Percentiles rank a stretch among this genome's conserved stretches.
These are phyloP conservation scores for Xanthoparmelia taractica DNA, from an alignment of 495 filamentous ascomycete species.

Conservation along the genomic window DNA sequence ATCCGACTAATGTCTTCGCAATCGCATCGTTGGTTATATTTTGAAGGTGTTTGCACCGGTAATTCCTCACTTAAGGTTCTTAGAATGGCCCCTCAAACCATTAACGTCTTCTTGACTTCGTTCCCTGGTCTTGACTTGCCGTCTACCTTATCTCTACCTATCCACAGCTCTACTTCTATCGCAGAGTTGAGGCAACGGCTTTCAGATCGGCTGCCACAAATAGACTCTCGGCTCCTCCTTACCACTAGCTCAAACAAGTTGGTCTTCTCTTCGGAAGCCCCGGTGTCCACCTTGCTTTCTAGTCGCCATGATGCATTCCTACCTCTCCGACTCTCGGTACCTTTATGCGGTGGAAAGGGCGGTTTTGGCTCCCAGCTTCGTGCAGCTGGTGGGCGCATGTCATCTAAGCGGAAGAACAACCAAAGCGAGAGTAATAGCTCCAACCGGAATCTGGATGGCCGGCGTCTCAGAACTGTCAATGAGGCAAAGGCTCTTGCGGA, in stretches of 20 bases:
- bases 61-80: too few relatives aligned
- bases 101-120: constrained; percentile 77
- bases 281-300: constrained; percentile 47
- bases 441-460: constrained; percentile 86
- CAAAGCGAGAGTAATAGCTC: constrained; percentile 79
- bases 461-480: constrained; percentile 80
- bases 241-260: constrained; percentile 75
- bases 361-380: constrained; percentile 96
- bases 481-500: constrained; percentile 93
- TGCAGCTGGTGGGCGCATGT: constrained; percentile 96
- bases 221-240: constrained; percentile 54
- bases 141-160: constrained; percentile 61
- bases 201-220: constrained; percentile 52
- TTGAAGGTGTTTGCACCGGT: too few relatives aligned
- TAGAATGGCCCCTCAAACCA: constrained; percentile 41
- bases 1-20: too few relatives aligned
- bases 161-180: constrained; percentile 47
- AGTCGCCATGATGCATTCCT: constrained; percentile 55
- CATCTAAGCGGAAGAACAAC: constrained; percentile 78
- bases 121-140: constrained; percentile 78
- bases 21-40: too few relatives aligned
- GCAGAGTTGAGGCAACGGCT: constrained; percentile 57
- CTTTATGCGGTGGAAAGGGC: constrained; percentile 85
- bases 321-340: constrained; percentile 65
- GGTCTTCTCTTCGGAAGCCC: constrained; percentile 39